A percentile compares a stretch with the other conserved stretches of the same genome.
Evolutionary conservation across 805 yeast genomes (phyloP).

Genomic region (Saccharomycopsis malanga): DNA sequence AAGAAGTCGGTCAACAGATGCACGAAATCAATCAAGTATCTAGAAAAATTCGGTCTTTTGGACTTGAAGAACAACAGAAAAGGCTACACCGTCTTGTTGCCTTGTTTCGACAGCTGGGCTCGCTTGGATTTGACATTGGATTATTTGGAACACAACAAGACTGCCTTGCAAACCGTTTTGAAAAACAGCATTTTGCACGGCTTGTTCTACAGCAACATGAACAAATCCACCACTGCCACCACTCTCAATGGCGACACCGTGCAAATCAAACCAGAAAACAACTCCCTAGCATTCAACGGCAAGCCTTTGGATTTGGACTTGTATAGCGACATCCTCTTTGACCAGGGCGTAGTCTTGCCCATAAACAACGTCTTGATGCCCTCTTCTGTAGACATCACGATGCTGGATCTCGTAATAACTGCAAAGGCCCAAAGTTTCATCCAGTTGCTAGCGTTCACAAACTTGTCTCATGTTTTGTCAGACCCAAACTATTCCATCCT

Average conservation of each 20-base stretch:
- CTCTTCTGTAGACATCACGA: slow-evolving; percentile 40
- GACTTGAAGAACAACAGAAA: slow-evolving; percentile 44
- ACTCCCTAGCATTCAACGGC: slow-evolving; percentile 23
- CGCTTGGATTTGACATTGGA: slow-evolving; percentile 50
- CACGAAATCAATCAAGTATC: slow-evolving; percentile 53
- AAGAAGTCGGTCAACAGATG: slow-evolving; percentile 57
- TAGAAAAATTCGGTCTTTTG: slow-evolving; percentile 46
- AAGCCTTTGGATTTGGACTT: slow-evolving; percentile 23
- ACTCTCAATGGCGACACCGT: slow-evolving; percentile 29
- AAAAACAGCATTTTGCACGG: slow-evolving; percentile 55
- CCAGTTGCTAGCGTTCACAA: slow-evolving; percentile 41
- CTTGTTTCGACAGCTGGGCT: slow-evolving; percentile 72
- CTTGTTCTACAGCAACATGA: slow-evolving; percentile 59
- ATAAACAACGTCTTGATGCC: slow-evolving; percentile 54
- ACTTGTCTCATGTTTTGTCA: slow-evolving; percentile 35
- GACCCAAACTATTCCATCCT: slow-evolving; percentile 50
- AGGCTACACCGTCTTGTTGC: slow-evolving; percentile 75
- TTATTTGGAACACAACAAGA: slow-evolving; percentile 47
- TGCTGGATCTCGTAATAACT: slow-evolving; percentile 49
- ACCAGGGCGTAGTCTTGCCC: slow-evolving; percentile 81
- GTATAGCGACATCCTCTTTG: slow-evolving; percentile 63
- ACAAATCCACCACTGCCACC: slow-evolving; percentile 25
- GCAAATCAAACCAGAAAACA: slow-evolving; percentile 19
- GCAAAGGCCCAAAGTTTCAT: slow-evolving; percentile 38
- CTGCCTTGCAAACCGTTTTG: slow-evolving; percentile 46